phyloP scores from a whole-genome alignment of 1,284 basidiomycete species.

The Sporisorium scitamineum region DNA sequence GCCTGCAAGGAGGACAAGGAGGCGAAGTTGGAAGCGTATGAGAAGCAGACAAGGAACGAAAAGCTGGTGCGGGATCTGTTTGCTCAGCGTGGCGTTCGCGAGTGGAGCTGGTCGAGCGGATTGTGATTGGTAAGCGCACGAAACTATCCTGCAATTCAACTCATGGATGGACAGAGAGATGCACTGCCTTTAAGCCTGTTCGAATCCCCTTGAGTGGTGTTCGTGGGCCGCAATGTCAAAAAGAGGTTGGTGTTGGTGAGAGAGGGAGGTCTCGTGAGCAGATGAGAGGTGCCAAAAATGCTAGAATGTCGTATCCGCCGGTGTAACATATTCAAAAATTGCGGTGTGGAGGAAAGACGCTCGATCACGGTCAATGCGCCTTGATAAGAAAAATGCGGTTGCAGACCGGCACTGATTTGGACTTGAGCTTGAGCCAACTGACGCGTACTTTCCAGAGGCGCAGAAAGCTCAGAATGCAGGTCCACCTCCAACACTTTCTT shows the following conservation, averaged over 20 bases:
- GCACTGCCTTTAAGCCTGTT: too few relatives aligned
- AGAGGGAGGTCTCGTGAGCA: not conserved
- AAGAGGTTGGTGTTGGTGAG: not conserved
- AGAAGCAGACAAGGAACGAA: slow-evolving; percentile 32
- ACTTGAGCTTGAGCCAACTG: slow-evolving; percentile 23
- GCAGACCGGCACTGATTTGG: slow-evolving; percentile 28
- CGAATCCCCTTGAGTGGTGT: not conserved
- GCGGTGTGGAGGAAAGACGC: slow-evolving; percentile 30
- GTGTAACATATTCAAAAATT: slow-evolving; percentile 14
- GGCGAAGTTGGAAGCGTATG: slow-evolving; percentile 18
- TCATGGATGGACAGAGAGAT: not conserved
- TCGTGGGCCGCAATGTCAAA: not conserved
- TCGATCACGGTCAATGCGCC: slow-evolving; percentile 32
- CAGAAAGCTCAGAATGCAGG: not conserved
- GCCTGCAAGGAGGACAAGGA: not conserved
- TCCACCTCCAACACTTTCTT: not conserved
- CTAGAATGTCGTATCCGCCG: not conserved
- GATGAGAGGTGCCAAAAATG: not conserved
- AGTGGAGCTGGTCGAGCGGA: slow-evolving; percentile 54
- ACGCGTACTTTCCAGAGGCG: slow-evolving; percentile 25
- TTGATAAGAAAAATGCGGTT: slow-evolving; percentile 3
- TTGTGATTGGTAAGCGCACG: slow-evolving; percentile 4
- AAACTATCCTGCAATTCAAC: not conserved
- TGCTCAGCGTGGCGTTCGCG: slow-evolving; percentile 27
- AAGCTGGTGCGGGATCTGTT: slow-evolving; percentile 28